These are phyloP conservation scores for Ascocoryne sarcoides DNA, from an alignment of 2,329 filamentous ascomycete species.

Conservation along the genomic window DNA sequence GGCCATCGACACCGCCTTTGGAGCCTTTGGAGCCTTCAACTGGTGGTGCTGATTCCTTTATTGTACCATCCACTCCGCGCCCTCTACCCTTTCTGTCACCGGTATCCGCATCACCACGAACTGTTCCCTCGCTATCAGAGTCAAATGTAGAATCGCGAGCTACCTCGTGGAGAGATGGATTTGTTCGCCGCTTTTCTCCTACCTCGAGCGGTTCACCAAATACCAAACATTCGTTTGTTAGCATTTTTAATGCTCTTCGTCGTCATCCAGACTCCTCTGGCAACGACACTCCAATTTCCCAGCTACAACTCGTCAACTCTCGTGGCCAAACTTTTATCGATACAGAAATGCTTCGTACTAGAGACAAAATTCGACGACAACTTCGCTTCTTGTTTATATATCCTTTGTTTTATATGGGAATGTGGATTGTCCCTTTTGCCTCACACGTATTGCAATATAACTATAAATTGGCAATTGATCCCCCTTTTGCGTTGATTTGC, in stretches of 20 bases:
- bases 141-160: slow-evolving; percentile 10
- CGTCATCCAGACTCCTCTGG: slow-evolving; percentile 11
- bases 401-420: slow-evolving; percentile 59
- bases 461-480: slow-evolving; percentile 39
- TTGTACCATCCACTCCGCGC: slow-evolving; percentile 14
- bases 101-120: slow-evolving; percentile 2
- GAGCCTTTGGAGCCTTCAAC: slow-evolving; percentile 13
- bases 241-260: slow-evolving; percentile 18
- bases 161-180: slow-evolving; percentile 16
- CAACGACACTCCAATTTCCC: slow-evolving; percentile 10
- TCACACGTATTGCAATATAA: slow-evolving; percentile 53
- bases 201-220: slow-evolving; percentile 6
- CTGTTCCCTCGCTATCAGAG: slow-evolving; percentile 1
- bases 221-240: slow-evolving; percentile 12
- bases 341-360: slow-evolving; percentile 31
- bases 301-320: slow-evolving; percentile 22
- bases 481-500: slow-evolving; percentile 48
- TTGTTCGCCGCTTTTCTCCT: slow-evolving; percentile 16
- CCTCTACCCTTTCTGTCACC: slow-evolving; percentile 8
- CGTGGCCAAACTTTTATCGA: slow-evolving; percentile 25
- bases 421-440: slow-evolving; percentile 66
- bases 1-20: slow-evolving; percentile 13
- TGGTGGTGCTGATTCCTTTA: slow-evolving; percentile 16
- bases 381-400: slow-evolving; percentile 69
- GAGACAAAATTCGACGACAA: slow-evolving; percentile 55